These are phyloP conservation scores for Lentithecium fluviatile DNA, from an alignment of 495 filamentous ascomycete species.

Conservation along the genomic window DNA sequence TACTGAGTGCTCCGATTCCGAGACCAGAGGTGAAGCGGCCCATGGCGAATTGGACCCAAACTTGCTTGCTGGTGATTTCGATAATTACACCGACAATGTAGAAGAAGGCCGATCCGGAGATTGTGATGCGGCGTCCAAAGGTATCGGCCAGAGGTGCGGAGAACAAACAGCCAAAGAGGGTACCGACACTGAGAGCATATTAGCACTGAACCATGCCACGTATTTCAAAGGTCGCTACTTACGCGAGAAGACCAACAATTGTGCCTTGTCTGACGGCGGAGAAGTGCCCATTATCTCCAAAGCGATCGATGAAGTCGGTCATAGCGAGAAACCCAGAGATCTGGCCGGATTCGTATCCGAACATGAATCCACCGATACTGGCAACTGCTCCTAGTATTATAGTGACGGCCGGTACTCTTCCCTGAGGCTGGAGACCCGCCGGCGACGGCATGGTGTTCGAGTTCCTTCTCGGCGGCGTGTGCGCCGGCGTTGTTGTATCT, in stretches of 20 bases:
- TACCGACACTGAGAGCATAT: neutral
- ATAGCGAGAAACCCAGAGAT: neutral
- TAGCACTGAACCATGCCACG: too few species aligned
- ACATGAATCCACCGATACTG: conserved; percentile 26
- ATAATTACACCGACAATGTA: conserved; percentile 21
- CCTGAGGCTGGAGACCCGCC: too few species aligned
- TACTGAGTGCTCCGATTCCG: conserved; percentile 76
- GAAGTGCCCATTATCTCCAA: neutral
- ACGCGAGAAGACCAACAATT: too few species aligned
- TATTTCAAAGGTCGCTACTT: too few species aligned
- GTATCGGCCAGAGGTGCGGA: conserved; percentile 13
- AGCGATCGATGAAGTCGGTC: too few species aligned
- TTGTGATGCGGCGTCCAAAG: conserved; percentile 22
- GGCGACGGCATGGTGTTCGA: too few species aligned
- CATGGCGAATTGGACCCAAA: conserved; percentile 23
- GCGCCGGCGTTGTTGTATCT: too few species aligned
- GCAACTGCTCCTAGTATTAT: conserved; percentile 20
- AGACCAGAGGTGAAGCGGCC: conserved; percentile 79
- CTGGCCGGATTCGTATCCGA: conserved; percentile 15
- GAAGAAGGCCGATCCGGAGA: conserved; percentile 13
- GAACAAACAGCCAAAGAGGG: conserved; percentile 14
- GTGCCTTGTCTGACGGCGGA: neutral
- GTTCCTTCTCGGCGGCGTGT: too few species aligned
- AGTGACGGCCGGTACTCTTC: neutral
- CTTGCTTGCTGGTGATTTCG: conserved; percentile 22